phyloP scores from a whole-genome alignment of 2,329 filamentous ascomycete genomes.

The Paraphoma chrysanthemicola region DNA sequence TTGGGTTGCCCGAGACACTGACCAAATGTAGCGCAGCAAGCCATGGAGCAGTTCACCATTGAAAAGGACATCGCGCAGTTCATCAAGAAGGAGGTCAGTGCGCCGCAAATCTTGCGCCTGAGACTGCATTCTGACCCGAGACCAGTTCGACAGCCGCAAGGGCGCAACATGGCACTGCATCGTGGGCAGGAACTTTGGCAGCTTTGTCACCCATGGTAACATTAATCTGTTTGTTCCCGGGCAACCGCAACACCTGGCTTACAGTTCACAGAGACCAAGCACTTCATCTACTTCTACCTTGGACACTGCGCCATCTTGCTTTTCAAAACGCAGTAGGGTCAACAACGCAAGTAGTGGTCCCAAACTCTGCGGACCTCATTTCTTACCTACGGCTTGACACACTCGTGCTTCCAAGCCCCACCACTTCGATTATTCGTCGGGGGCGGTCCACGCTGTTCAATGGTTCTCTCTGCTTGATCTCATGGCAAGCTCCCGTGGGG shows the following conservation, averaged over 20 bases:
- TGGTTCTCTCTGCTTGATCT: not conserved
- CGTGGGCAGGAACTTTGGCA: conserved; percentile 97
- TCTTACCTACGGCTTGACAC: too few relatives aligned
- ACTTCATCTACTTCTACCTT: conserved; percentile 99
- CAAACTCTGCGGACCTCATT: too few relatives aligned
- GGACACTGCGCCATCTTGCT: conserved; percentile 97
- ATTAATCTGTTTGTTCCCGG: not conserved
- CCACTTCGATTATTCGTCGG: too few relatives aligned
- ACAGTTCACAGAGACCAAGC: conserved; percentile 81
- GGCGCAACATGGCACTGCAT: conserved; percentile 99
- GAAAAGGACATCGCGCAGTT: conserved; percentile 94
- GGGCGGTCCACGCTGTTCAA: not conserved
- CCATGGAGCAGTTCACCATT: conserved; percentile 74
- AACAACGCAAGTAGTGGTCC: not conserved
- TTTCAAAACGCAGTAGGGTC: conserved; percentile 92
- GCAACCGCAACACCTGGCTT: conserved; percentile 10
- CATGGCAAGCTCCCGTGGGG: not conserved
- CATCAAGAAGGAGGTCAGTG: conserved; percentile 84
- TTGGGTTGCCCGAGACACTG: conserved; percentile 26
- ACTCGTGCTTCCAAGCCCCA: too few relatives aligned
- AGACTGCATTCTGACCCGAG: conserved; percentile 21
- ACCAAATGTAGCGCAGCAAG: conserved; percentile 66
- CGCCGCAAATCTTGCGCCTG: not conserved
- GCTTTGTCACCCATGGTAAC: conserved; percentile 96
- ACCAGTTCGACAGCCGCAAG: conserved; percentile 93